phyloP scores from a whole-genome alignment of 192 early-diverging fungal genomes.

The Linnemannia zychae region DNA sequence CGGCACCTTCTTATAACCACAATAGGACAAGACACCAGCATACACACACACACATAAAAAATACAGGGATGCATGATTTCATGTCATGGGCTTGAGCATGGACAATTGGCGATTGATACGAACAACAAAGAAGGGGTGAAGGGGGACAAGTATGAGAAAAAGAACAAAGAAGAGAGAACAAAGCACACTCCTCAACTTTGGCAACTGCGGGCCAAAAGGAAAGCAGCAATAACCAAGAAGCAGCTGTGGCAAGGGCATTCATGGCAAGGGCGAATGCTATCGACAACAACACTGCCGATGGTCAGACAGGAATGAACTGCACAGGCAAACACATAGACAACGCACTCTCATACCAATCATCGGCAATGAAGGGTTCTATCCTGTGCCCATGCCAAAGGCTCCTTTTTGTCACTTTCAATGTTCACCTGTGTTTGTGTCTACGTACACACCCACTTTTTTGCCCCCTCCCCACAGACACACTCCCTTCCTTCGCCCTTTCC shows the following conservation, averaged over 20 bases:
- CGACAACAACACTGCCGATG: background rate
- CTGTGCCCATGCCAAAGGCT: background rate
- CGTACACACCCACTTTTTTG: background rate
- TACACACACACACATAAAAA: background rate
- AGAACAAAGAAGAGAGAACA: too few relatives aligned
- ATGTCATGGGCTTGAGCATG: conserved; percentile 9
- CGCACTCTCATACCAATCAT: background rate
- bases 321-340: background rate
- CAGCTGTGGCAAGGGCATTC: background rate
- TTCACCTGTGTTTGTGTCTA: background rate
- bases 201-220: background rate
- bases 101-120: background rate
- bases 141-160: background rate
- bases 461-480: background rate
- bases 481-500: background rate
- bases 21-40: background rate
- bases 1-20: background rate
- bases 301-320: conserved; percentile 1
- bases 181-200: background rate
- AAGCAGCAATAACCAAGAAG: background rate
- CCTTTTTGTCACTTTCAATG: background rate
- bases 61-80: conserved; percentile 24
- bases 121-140: background rate
- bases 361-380: background rate
- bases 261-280: background rate